Percentiles rank a stretch among this genome's conserved stretches.
These are phyloP conservation scores for Uromyces viciae-fabae DNA, from an alignment of 1,284 basidiomycete species.

Conservation along the genomic window DNA sequence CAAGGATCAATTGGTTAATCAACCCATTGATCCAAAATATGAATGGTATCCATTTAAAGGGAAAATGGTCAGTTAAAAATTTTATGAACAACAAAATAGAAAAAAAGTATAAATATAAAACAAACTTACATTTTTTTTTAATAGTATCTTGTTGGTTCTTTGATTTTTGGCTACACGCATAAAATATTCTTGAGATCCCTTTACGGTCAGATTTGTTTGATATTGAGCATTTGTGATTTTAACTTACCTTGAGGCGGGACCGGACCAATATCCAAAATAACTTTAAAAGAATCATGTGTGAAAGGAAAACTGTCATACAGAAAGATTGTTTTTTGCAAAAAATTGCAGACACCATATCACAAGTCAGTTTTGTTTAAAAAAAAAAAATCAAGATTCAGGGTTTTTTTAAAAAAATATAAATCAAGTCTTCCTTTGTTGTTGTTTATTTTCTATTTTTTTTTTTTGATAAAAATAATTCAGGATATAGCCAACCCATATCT, in stretches of 20 bases:
- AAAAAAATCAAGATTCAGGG: background rate
- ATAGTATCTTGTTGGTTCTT: background rate
- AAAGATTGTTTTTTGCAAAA: background rate
- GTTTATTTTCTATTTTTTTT: background rate
- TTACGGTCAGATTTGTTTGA: background rate
- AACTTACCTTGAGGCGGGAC: background rate
- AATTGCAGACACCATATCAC: background rate
- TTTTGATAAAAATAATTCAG: background rate
- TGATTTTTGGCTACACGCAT: background rate
- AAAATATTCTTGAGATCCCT: background rate
- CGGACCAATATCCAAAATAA: background rate
- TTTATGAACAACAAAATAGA: background rate
- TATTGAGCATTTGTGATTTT: background rate
- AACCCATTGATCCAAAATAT: too few relatives aligned
- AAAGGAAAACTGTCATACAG: background rate
- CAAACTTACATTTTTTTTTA: background rate
- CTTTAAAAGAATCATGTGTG: background rate
- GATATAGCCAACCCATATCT: conserved; percentile 10
- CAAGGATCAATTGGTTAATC: too few relatives aligned
- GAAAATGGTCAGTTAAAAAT: background rate
- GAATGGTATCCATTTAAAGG: background rate
- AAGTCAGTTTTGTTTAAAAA: background rate
- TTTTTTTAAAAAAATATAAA: too few relatives aligned
- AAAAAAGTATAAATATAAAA: background rate
- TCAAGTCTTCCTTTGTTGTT: background rate